These are phyloP conservation scores for Mycena epipterygia DNA, from an alignment of 768 basidiomycete genomes.

Conservation along the genomic window DNA sequence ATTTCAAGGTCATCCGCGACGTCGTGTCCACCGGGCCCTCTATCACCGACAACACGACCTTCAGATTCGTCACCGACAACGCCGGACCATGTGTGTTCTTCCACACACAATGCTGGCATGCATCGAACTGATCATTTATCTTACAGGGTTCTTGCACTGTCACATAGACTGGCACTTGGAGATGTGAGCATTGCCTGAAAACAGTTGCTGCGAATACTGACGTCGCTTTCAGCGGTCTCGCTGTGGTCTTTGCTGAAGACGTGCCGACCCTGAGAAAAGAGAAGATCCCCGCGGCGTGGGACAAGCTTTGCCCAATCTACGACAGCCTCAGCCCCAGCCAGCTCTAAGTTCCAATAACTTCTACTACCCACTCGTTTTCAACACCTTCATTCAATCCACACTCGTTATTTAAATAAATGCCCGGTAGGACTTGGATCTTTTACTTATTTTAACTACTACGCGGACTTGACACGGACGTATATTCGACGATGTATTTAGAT, in stretches of 20 bases:
- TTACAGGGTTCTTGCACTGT: constrained; percentile 46
- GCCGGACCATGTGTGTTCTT: constrained; percentile 41
- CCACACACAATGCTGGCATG: background rate
- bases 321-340: constrained; percentile 26
- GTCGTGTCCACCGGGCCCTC: constrained; percentile 56
- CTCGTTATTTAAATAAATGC: too few relatives aligned
- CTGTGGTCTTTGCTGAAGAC: constrained; percentile 56
- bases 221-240: constrained; percentile 47
- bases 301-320: constrained; percentile 48
- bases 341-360: constrained; percentile 3
- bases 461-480: too few relatives aligned
- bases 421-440: too few relatives aligned
- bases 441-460: too few relatives aligned
- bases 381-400: too few relatives aligned
- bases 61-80: constrained; percentile 58
- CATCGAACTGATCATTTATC: background rate
- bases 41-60: constrained; percentile 46
- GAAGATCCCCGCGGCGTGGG: constrained; percentile 39
- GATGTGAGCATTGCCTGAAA: constrained; percentile 35
- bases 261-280: constrained; percentile 35
- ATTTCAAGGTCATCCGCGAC: constrained; percentile 58
- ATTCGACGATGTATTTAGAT: too few relatives aligned
- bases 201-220: background rate
- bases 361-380: too few relatives aligned
- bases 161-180: constrained; percentile 57